These are phyloP conservation scores for Canavalia gladiata DNA, from an alignment of 306 rosid genomes.

Conservation along the genomic window DNA sequence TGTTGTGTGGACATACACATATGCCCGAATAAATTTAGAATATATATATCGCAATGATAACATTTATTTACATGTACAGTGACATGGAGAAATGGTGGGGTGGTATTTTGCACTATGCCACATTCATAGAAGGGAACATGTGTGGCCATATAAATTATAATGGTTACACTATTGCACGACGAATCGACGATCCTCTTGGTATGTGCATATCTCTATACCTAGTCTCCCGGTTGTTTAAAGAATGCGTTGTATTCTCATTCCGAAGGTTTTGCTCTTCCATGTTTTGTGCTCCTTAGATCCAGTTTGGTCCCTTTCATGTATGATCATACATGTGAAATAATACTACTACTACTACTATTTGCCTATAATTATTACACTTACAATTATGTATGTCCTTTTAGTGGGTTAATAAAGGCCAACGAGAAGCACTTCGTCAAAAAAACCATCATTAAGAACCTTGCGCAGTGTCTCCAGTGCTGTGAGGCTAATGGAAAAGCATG, in stretches of 20 bases:
- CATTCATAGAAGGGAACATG: neutral
- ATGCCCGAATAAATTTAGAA: no score
- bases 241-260: neutral
- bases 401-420: conserved; percentile 41
- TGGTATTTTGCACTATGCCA: conserved; percentile 7
- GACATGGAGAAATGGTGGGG: neutral
- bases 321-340: neutral
- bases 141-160: neutral
- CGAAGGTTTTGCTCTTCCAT: conserved; percentile 18
- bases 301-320: conserved; percentile 35
- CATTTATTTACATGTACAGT: neutral
- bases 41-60: no score
- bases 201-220: neutral
- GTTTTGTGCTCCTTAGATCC: conserved; percentile 5
- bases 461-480: neutral
- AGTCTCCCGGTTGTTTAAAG: neutral
- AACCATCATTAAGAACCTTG: neutral
- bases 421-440: neutral
- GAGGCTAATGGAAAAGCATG: conserved; percentile 17
- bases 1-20: no score
- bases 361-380: conserved; percentile 10
- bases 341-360: neutral
- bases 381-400: conserved; percentile 38
- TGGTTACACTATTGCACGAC: neutral
- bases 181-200: neutral